Base-by-base conservation (phyloP, 805 yeast genomes). In the Torulaspora indica region DNA sequence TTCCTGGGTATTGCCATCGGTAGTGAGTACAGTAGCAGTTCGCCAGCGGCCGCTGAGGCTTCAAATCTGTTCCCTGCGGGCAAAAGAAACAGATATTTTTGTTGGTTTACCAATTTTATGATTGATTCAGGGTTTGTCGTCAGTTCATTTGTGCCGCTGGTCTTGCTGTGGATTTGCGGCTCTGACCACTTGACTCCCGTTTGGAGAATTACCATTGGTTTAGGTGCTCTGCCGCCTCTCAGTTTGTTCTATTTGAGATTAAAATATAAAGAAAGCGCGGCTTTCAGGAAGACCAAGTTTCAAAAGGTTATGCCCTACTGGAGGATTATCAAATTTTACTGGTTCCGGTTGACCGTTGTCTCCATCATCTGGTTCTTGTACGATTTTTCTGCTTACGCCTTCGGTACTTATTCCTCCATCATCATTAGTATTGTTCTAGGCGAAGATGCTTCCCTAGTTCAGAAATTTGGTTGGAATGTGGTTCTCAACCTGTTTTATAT, bases 21-120 rank as follows among this genome's bases (percentile, higher is more conserved):
- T 56, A 90, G 95, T 39, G 98, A 90, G 68, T 90, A 90, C 61
- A 96, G 96, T 37, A 83, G 95, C 10, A 90, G 96, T 35, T 83
- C 95, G 7, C 91, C 90, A 14, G 95, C 95, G 29, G 87, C 95
- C 54, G 89, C 96, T 23, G 97, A 90, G 66, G 93, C 95, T 31
- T 80, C 95, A 36, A 81, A 85, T 45, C 68, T 78, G 49, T 70
- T 89, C 55, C 85, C 90, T 13, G 74, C 79, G n/a, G 95, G 95
- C 46, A 74, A 76, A 48, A 82, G 97, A 71, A 88, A 90, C 69
- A 76, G 96, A 63, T 89, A 84, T 73, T 89, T 90, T 60, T 76
- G 81, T 43, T 80, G 89, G 85, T 90, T 89, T 67, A 89, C 97
- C 33, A 85, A 89, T 64, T 74, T 77, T 57, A 83, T 83, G 85